Evolutionary conservation across 1,139 yeast genomes (phyloP), one percentile per base, ranked within the genome.

Genomic region (Pichia sp.): DNA sequence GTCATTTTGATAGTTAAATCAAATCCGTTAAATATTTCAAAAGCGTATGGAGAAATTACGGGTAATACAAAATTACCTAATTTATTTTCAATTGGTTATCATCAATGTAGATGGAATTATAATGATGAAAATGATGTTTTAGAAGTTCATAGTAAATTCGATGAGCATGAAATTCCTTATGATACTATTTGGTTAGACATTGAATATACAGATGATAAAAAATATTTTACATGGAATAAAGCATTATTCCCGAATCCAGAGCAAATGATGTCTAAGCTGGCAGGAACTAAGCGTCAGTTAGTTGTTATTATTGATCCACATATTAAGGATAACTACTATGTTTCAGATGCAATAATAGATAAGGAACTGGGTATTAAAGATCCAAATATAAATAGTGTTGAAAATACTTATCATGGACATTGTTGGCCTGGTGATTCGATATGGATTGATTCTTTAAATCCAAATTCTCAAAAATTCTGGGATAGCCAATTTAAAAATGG

Each of bases 381-480:
- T 49, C 61, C 70, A 1, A 67, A 71, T 48, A 63, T 69, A 1
- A 70, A 72, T 23, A 79, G 78, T 38, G 66, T 31, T 6, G 40
- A 38, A 9, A 32, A 38, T 10, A 40, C 80, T 3, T 90, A 72
- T 60, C 70, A 75, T 49, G 98, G 97, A 3, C 94, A 89, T 62
- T 92, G 98, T 65, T 92, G 99, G 99, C 97, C 98, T 1, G 99
- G 98, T 0, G 90, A 86, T 55, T 84, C 96, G 0, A 73, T 87
- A 3, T 92, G 98, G 97, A 76, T 92, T 41, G 98, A 92, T 56
- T 73, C 96, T 0, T 65, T 87, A 50, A 77, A 82, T 56, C 89
- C 94, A 1, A 60, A 67, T 2, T 75, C 87, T 1, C 76, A 70
- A 45, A 59, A 59, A 7, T 73, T 73, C 52, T 92, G 97, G 97